Conservation (phyloP, 2,329 filamentous ascomycete species). For the Aspergillus tamarii region DNA sequence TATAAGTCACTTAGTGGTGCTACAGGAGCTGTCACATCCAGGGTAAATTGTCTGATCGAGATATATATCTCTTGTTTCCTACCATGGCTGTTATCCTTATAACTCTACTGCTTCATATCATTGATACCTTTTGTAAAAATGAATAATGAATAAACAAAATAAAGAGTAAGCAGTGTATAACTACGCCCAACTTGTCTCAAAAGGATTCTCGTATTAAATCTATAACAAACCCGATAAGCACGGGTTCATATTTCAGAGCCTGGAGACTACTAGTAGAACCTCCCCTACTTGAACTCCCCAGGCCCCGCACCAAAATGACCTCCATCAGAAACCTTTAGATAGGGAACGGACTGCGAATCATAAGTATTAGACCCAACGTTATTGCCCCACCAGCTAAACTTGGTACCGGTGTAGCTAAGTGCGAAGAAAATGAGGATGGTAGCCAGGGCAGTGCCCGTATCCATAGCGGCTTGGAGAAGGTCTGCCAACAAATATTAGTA, state of each 20-base stretch:
- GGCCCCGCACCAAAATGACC: slow-evolving; percentile 37
- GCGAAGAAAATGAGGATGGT: slow-evolving; percentile 39
- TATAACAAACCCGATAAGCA: neutral
- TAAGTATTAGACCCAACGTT: slow-evolving; percentile 38
- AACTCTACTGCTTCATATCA: too few relatives aligned
- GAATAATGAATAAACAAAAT: too few relatives aligned
- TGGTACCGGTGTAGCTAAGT: slow-evolving; percentile 34
- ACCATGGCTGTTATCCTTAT: too few relatives aligned
- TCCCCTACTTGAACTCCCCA: slow-evolving; percentile 28
- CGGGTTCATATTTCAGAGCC: neutral
- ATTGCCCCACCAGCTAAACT: slow-evolving; percentile 41
- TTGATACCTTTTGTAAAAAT: too few relatives aligned
- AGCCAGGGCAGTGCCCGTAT: slow-evolving; percentile 38
- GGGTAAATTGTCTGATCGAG: too few relatives aligned
- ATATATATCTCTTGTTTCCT: too few relatives aligned
- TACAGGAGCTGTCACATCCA: too few relatives aligned
- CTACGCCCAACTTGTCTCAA: too few relatives aligned
- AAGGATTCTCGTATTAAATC: neutral
- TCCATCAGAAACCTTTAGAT: slow-evolving; percentile 32
- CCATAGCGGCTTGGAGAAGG: slow-evolving; percentile 36
- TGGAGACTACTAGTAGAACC: neutral
- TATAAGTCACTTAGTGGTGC: too few relatives aligned
- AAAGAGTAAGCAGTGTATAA: too few relatives aligned
- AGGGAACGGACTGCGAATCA: slow-evolving; percentile 39
- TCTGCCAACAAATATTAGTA: neutral